Percentiles rank a stretch among this genome's conserved stretches.
Evolutionary conservation across 2,329 filamentous ascomycete species (phyloP).

Genomic region (Nigrospora oryzae): DNA sequence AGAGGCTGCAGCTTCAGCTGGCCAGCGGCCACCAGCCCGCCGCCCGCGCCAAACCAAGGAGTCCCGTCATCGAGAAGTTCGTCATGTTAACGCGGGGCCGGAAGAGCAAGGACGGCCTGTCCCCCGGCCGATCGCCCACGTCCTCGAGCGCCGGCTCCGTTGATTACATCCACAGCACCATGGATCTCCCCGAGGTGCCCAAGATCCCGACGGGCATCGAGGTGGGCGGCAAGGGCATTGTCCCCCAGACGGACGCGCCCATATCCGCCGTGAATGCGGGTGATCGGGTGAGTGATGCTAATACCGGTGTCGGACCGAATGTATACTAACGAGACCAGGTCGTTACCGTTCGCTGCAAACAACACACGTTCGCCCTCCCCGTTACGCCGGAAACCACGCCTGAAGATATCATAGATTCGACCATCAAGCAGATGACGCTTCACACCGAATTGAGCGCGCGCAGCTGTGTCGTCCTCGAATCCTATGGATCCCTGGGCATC

Average conservation of each 20-base stretch:
- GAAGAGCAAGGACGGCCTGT: conserved; percentile 27
- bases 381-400: conserved; percentile 68
- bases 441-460: conserved; percentile 47
- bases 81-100: conserved; percentile 33
- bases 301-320: conserved; percentile 2
- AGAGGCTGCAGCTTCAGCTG: conserved; percentile 34
- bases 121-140: conserved; percentile 21
- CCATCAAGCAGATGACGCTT: conserved; percentile 54
- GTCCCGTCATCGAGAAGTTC: conserved; percentile 39
- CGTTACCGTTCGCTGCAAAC: conserved; percentile 65
- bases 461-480: conserved; percentile 67
- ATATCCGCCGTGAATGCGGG: conserved; percentile 73
- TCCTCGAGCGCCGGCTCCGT: conserved; percentile 20
- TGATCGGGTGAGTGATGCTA: conserved; percentile 52
- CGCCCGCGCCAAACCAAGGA: conserved; percentile 20
- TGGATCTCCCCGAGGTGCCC: conserved; percentile 8
- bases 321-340: conserved; percentile 33
- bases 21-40: conserved; percentile 21
- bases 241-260: conserved; percentile 61
- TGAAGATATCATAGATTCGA: conserved; percentile 62
- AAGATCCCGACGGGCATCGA: conserved; percentile 25
- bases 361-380: conserved; percentile 60
- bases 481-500: conserved; percentile 65
- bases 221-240: conserved; percentile 35
- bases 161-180: conserved; percentile 16